A percentile compares a stretch with the other conserved stretches of the same genome.
Conservation (phyloP, 1,284 basidiomycete genomes). For the Malassezia japonica region DNA sequence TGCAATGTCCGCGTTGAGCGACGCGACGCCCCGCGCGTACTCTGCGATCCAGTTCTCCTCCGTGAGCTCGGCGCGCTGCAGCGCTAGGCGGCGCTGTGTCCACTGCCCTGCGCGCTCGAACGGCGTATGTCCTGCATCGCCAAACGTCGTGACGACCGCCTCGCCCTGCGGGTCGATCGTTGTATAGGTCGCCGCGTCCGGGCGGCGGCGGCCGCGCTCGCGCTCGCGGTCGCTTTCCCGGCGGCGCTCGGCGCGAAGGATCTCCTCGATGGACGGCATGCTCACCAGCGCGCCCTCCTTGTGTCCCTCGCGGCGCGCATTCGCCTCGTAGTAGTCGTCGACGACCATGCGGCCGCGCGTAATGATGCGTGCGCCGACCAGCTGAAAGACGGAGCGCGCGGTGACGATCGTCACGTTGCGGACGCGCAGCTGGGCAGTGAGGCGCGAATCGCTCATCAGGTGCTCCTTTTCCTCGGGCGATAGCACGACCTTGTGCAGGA, state of each 20-base stretch:
- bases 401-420: slow-evolving; percentile 87
- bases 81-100: slow-evolving; percentile 23
- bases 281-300: slow-evolving; percentile 43
- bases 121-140: slow-evolving; percentile 38
- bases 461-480: slow-evolving; percentile 66
- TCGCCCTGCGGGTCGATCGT: slow-evolving; percentile 39
- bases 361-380: slow-evolving; percentile 83
- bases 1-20: slow-evolving; percentile 41
- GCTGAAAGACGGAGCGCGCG: slow-evolving; percentile 82
- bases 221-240: slow-evolving; percentile 33
- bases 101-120: slow-evolving; percentile 36
- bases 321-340: slow-evolving; percentile 91
- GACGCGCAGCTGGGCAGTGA: slow-evolving; percentile 76
- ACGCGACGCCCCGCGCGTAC: slow-evolving; percentile 40
- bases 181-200: slow-evolving; percentile 31
- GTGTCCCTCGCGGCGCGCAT: slow-evolving; percentile 54
- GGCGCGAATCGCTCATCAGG: slow-evolving; percentile 74
- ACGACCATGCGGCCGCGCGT: slow-evolving; percentile 76
- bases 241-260: slow-evolving; percentile 22
- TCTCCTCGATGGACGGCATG: slow-evolving; percentile 26
- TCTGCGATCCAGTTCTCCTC: slow-evolving; percentile 47
- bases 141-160: slow-evolving; percentile 35
- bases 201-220: slow-evolving; percentile 27
- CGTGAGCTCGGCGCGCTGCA: slow-evolving; percentile 35
- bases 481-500: slow-evolving; percentile 69